These are phyloP conservation scores for Coemansia sp. DNA, from an alignment of 192 early-diverging fungal genomes.

Conservation along the genomic window DNA sequence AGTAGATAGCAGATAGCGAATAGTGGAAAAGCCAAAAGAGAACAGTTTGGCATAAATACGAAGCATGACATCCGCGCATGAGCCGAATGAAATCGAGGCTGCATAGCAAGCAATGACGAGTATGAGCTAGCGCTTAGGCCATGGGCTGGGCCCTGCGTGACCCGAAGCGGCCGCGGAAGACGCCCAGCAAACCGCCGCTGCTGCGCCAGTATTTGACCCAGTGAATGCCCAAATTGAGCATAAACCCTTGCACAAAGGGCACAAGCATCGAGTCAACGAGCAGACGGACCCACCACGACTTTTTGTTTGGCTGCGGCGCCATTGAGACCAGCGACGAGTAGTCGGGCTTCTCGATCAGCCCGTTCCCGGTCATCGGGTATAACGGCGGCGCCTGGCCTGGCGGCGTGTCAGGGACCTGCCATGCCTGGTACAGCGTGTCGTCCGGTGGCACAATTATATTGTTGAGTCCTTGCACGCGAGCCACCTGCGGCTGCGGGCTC, in stretches of 20 bases:
- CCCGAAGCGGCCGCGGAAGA: conserved; percentile 11
- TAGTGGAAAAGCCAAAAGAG: too few species aligned
- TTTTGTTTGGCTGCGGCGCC: background rate
- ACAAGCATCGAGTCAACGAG: conserved; percentile 41
- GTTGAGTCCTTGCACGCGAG: background rate
- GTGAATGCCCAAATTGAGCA: conserved; percentile 38
- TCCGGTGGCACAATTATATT: conserved; percentile 3
- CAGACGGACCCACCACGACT: conserved; percentile 37
- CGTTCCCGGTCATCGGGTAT: background rate
- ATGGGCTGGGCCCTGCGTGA: background rate
- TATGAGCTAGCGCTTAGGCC: too few species aligned
- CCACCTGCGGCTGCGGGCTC: background rate
- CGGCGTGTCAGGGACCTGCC: background rate
- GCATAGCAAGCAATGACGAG: too few species aligned
- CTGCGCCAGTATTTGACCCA: conserved; percentile 41
- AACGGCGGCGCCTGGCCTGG: background rate
- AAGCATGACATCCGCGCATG: too few species aligned
- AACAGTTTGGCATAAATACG: too few species aligned
- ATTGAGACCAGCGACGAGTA: background rate
- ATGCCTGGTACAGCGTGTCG: background rate
- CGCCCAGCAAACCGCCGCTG: conserved; percentile 27
- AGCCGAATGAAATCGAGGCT: too few species aligned
- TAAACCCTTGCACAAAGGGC: conserved; percentile 46
- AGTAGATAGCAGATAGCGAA: too few species aligned
- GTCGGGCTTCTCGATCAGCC: background rate